Percentiles rank a stretch among this genome's conserved stretches.
Conservation (phyloP, 176 grass and related monocot species). For the Dendrocalamus sinicus region DNA sequence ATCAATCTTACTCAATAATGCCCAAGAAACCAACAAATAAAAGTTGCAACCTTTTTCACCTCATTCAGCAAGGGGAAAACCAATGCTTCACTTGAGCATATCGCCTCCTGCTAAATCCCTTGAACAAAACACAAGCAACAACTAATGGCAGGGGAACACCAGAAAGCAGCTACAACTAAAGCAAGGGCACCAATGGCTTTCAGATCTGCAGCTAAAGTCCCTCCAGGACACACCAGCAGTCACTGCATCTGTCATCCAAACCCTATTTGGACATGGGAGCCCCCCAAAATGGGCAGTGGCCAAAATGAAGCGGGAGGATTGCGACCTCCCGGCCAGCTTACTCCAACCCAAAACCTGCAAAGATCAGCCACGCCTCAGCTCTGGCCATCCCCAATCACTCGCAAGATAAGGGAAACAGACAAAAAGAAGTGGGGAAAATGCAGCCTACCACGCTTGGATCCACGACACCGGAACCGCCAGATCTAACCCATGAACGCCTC, state of each 20-base stretch:
- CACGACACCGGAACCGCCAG: slow-evolving; percentile 38
- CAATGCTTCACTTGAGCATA: background rate
- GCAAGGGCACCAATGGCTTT: background rate
- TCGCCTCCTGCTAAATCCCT: slow-evolving; percentile 8
- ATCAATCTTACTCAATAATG: background rate
- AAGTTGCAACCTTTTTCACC: slow-evolving; percentile 16
- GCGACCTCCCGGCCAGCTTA: slow-evolving; percentile 31
- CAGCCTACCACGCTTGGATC: slow-evolving; percentile 44
- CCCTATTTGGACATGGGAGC: slow-evolving; percentile 36
- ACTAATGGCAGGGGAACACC: slow-evolving; percentile 3
- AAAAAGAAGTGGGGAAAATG: background rate
- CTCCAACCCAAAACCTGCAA: slow-evolving; percentile 37
- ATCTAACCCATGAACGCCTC: slow-evolving; percentile 54
- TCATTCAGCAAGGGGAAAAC: background rate
- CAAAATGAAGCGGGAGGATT: slow-evolving; percentile 28
- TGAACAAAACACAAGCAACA: background rate
- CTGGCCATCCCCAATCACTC: background rate
- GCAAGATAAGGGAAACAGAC: background rate
- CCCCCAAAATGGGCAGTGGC: slow-evolving; percentile 21
- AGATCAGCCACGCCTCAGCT: background rate
- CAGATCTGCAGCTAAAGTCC: slow-evolving; percentile 34
- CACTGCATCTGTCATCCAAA: slow-evolving; percentile 30
- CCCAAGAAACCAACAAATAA: background rate
- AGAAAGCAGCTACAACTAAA: slow-evolving; percentile 22
- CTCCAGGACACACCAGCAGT: slow-evolving; percentile 2